Percentiles rank a stretch among this genome's conserved stretches.
Evolutionary conservation across 768 basidiomycete species (phyloP).

Genomic region (Gloeostereum incarnatum): DNA sequence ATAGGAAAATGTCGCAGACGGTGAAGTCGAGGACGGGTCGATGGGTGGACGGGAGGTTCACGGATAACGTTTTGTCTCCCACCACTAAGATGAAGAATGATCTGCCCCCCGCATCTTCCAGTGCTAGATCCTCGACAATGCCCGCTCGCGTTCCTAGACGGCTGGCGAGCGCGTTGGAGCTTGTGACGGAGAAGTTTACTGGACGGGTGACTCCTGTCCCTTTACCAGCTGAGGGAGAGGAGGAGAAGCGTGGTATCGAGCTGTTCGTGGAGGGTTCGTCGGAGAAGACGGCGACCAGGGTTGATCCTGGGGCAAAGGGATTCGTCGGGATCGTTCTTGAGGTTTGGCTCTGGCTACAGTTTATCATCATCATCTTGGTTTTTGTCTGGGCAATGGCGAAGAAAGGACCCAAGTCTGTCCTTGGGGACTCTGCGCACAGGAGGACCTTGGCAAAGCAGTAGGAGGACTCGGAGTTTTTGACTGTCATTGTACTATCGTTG

Average conservation of each 20-base stretch:
- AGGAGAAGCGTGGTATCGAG: too few species aligned
- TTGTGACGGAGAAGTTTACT: too few species aligned
- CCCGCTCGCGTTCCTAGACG: constrained; percentile 22
- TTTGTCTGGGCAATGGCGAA: constrained; percentile 79
- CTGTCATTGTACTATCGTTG: too few species aligned
- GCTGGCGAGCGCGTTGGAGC: constrained; percentile 23
- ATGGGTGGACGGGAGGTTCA: constrained; percentile 51
- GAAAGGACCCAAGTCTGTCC: constrained; percentile 62
- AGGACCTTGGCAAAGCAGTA: background rate
- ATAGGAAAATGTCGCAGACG: constrained; percentile 36
- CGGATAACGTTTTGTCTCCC: constrained; percentile 19
- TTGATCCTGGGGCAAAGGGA: background rate
- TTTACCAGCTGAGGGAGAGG: too few species aligned
- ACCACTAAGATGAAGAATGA: background rate
- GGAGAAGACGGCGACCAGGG: constrained; percentile 2
- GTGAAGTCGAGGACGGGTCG: constrained; percentile 48
- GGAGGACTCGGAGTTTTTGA: too few species aligned
- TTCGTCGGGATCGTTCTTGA: constrained; percentile 41
- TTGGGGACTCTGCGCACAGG: constrained; percentile 29
- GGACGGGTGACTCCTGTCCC: too few species aligned
- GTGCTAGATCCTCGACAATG: constrained; percentile 5
- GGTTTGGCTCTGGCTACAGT: constrained; percentile 82
- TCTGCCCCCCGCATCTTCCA: background rate
- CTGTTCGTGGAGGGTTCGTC: too few species aligned
- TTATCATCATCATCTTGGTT: constrained; percentile 60